phyloP scores from a whole-genome alignment of 371 early-diverging fungal species.

The Circinella umbellata region DNA sequence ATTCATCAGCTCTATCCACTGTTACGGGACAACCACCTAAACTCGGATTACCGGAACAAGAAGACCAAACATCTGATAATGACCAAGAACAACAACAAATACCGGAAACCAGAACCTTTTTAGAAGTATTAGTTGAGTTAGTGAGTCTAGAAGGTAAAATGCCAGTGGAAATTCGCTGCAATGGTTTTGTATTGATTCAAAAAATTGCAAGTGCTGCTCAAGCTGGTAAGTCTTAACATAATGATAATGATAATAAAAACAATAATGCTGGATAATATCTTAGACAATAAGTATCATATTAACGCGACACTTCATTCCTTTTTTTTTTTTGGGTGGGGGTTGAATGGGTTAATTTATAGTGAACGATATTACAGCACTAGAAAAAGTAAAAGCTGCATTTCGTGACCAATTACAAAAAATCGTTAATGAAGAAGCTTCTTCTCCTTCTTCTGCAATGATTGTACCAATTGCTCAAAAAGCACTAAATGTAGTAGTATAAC shows the following conservation, averaged over 20 bases:
- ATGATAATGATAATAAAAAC: too few species aligned
- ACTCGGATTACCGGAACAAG: constrained; percentile 8
- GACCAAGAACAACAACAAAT: constrained; percentile 19
- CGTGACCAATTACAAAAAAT: constrained; percentile 5
- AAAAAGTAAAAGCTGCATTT: constrained; percentile 2
- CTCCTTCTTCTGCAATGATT: neutral
- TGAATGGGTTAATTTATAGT: neutral
- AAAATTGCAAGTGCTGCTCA: constrained; percentile 46
- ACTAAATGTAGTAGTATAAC: neutral
- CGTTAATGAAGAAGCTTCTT: neutral
- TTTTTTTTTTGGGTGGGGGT: too few species aligned
- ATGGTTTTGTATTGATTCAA: constrained; percentile 56
- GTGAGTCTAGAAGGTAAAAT: constrained; percentile 32
- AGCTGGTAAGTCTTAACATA: constrained; percentile 24
- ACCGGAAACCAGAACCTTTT: constrained; percentile 35
- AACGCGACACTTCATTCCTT: too few species aligned
- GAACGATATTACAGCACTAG: neutral
- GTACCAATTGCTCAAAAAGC: constrained; percentile 9
- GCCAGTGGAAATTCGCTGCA: constrained; percentile 45
- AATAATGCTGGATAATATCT: too few species aligned
- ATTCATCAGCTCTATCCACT: neutral
- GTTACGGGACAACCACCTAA: constrained; percentile 9
- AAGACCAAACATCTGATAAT: constrained; percentile 21
- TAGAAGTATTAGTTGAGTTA: constrained; percentile 48
- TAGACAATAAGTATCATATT: too few species aligned